phyloP scores from a whole-genome alignment of 306 rosid genomes.

The Medicago ruthenica region DNA sequence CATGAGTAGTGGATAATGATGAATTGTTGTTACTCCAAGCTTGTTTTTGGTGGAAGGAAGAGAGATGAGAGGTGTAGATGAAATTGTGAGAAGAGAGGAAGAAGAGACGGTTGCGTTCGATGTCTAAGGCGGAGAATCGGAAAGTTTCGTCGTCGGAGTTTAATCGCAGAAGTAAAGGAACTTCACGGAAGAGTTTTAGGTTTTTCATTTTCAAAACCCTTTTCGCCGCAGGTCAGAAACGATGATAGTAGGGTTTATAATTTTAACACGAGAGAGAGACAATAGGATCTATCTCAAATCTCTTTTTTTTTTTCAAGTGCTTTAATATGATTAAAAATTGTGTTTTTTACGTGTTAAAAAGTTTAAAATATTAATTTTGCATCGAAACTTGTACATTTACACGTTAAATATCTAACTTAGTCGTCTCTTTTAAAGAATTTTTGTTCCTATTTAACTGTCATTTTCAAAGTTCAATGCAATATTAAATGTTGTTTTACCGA shows the following conservation, averaged over 20 bases:
- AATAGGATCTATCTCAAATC: neutral
- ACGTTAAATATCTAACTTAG: too few species aligned
- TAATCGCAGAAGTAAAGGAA: constrained; percentile 57
- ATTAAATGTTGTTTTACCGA: too few species aligned
- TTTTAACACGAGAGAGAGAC: neutral
- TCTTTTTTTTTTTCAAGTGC: too few species aligned
- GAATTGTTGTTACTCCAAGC: neutral
- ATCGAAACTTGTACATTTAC: too few species aligned
- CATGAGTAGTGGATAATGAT: constrained; percentile 48
- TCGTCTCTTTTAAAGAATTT: too few species aligned
- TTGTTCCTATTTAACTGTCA: too few species aligned
- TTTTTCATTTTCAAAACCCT: constrained; percentile 67
- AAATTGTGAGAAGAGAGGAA: constrained; percentile 76
- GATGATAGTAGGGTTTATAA: constrained; percentile 30
- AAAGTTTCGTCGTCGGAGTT: constrained; percentile 56
- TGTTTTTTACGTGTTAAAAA: too few species aligned
- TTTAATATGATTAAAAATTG: too few species aligned
- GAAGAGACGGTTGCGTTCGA: constrained; percentile 90
- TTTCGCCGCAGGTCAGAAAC: constrained; percentile 25
- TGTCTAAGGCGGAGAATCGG: constrained; percentile 72
- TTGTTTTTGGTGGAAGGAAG: constrained; percentile 56
- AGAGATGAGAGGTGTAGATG: constrained; percentile 68
- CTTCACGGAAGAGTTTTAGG: constrained; percentile 72
- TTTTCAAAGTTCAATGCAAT: too few species aligned
- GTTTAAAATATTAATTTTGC: too few species aligned